Percentiles rank a stretch among this genome's conserved stretches.
phyloP scores from a whole-genome alignment of 345 rosid genomes.

The Bretschneidera sinensis region DNA sequence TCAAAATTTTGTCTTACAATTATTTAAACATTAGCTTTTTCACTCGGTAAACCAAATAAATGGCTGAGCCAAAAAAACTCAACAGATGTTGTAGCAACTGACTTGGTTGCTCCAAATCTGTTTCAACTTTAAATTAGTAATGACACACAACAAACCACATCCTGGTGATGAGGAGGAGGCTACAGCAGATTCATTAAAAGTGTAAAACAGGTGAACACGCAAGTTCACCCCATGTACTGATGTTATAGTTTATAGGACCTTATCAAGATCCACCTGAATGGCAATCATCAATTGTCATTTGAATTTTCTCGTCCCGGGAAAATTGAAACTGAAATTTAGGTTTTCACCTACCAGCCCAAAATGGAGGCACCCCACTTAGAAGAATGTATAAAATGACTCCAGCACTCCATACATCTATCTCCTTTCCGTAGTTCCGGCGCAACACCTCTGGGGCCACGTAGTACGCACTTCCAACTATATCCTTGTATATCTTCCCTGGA shows the following conservation, averaged over 20 bases:
- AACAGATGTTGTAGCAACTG: too few species aligned
- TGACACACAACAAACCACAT: too few species aligned
- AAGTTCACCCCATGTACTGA: neutral
- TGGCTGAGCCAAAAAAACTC: too few species aligned
- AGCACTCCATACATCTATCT: constrained; percentile 92
- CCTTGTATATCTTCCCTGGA: constrained; percentile 62
- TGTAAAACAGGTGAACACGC: neutral
- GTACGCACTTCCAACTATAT: constrained; percentile 79
- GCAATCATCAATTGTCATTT: neutral
- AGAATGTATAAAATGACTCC: constrained; percentile 92
- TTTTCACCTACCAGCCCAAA: constrained; percentile 71
- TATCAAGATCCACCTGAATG: constrained; percentile 2
- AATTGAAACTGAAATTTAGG: neutral
- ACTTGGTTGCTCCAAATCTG: neutral
- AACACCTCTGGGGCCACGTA: constrained; percentile 94
- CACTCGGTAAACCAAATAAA: neutral
- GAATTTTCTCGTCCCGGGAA: neutral
- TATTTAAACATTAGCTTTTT: neutral
- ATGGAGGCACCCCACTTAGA: constrained; percentile 89
- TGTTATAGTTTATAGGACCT: neutral
- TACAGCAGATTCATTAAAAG: neutral
- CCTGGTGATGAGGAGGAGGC: neutral
- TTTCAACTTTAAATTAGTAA: neutral
- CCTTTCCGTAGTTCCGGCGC: constrained; percentile 69
- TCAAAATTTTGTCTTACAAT: neutral